Evolutionary conservation across 2,329 filamentous ascomycete species (phyloP).

Genomic region (Pseudocercospora cruenta): DNA sequence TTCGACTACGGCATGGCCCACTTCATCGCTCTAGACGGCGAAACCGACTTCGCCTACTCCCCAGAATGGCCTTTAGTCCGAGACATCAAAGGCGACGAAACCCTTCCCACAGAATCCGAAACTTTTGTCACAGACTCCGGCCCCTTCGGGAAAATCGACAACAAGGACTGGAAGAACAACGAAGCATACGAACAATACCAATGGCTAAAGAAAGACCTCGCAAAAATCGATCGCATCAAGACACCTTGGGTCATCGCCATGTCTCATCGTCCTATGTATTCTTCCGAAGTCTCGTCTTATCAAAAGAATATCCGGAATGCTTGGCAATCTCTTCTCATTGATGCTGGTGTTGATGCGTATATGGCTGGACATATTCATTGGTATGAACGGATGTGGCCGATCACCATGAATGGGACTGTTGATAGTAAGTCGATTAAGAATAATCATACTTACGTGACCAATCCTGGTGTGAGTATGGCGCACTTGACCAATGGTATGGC

Average conservation of each 20-base stretch:
- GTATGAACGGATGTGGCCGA: slow-evolving; percentile 50
- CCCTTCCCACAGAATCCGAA: slow-evolving; percentile 43
- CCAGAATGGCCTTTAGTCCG: slow-evolving; percentile 51
- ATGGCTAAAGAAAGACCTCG: slow-evolving; percentile 53
- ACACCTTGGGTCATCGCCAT: slow-evolving; percentile 57
- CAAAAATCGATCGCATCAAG: slow-evolving; percentile 49
- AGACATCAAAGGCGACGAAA: slow-evolving; percentile 45
- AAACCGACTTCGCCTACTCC: slow-evolving; percentile 56
- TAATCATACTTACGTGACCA: slow-evolving; percentile 54
- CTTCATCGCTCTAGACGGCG: slow-evolving; percentile 53
- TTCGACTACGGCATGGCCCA: slow-evolving; percentile 60
- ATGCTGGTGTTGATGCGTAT: slow-evolving; percentile 54
- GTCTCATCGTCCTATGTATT: slow-evolving; percentile 56
- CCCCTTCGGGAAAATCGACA: slow-evolving; percentile 51
- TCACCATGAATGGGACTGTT: slow-evolving; percentile 47
- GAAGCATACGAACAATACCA: slow-evolving; percentile 52
- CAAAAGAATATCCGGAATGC: slow-evolving; percentile 50
- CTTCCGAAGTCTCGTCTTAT: slow-evolving; percentile 50
- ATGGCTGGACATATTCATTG: slow-evolving; percentile 50
- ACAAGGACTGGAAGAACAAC: slow-evolving; percentile 46
- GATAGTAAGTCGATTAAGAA: slow-evolving; percentile 47
- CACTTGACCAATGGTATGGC: slow-evolving; percentile 59
- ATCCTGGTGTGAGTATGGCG: slow-evolving; percentile 53
- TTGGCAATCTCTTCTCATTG: slow-evolving; percentile 51
- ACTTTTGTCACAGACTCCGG: slow-evolving; percentile 55